A percentile compares a stretch with the other conserved stretches of the same genome.
phyloP scores from a whole-genome alignment of 2,329 filamentous ascomycete species.

The Endothia cerciana region DNA sequence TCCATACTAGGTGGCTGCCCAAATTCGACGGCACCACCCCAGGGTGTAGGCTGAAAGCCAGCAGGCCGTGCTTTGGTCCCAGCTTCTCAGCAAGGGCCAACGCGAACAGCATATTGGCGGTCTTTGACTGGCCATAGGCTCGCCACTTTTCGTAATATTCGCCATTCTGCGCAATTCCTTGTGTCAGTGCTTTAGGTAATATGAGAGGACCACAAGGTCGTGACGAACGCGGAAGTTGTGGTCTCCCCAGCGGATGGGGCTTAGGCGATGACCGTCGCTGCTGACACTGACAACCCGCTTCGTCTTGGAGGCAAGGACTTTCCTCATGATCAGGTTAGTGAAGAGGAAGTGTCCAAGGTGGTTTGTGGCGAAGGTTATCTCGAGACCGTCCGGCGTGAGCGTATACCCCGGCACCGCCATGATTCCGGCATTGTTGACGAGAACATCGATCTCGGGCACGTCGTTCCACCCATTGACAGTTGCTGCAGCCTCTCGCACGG shows the following conservation, averaged over 20 bases:
- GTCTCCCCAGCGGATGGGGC: constrained; percentile 41
- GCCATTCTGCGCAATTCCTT: not conserved
- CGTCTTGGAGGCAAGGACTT: constrained; percentile 41
- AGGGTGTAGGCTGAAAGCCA: constrained; percentile 12
- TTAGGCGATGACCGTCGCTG: constrained; percentile 39
- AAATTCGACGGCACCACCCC: constrained; percentile 12
- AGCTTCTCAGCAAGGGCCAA: constrained; percentile 30
- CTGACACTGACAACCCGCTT: constrained; percentile 47
- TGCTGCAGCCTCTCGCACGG: constrained; percentile 43
- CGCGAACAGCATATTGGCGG: constrained; percentile 37
- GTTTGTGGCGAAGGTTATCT: constrained; percentile 50
- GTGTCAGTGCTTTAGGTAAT: not conserved
- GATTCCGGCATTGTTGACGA: constrained; percentile 23
- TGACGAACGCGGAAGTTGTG: constrained; percentile 20
- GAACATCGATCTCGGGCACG: constrained; percentile 17
- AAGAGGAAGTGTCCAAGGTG: constrained; percentile 53
- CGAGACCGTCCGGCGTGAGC: constrained; percentile 45
- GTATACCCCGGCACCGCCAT: constrained; percentile 38
- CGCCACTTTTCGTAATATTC: constrained; percentile 28
- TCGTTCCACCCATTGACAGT: constrained; percentile 34
- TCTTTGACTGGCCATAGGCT: constrained; percentile 38
- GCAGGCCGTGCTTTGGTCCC: constrained; percentile 23
- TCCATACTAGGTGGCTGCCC: constrained; percentile 7
- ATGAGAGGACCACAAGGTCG: not conserved
- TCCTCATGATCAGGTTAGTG: constrained; percentile 48